Percentiles rank a stretch among this genome's conserved stretches.
Conservation (phyloP, 768 basidiomycete species). For the Pleurotus eryngii region DNA sequence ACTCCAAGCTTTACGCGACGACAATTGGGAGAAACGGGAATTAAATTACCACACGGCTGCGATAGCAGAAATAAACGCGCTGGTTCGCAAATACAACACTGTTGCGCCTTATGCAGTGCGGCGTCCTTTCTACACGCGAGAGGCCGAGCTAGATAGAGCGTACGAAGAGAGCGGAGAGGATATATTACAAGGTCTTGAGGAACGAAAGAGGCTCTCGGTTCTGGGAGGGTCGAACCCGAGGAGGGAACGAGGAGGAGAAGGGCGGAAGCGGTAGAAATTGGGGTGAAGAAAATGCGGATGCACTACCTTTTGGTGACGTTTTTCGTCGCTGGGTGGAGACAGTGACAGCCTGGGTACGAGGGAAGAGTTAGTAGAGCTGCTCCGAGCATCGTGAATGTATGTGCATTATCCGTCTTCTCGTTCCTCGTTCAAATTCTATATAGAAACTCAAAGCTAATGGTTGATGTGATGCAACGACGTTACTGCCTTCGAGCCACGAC, state of each 20-base stretch:
- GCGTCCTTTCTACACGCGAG: slow-evolving; percentile 52
- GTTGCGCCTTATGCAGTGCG: slow-evolving; percentile 79
- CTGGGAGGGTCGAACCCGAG: not conserved
- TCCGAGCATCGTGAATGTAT: slow-evolving; percentile 9
- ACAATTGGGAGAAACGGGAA: slow-evolving; percentile 70
- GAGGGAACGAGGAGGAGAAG: not conserved
- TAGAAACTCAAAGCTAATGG: too few relatives aligned
- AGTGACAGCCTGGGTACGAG: not conserved
- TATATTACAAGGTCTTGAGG: slow-evolving; percentile 40
- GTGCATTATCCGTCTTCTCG: too few relatives aligned
- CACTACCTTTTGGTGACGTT: not conserved
- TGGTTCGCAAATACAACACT: slow-evolving; percentile 77
- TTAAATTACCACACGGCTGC: slow-evolving; percentile 64
- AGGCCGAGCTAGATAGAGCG: slow-evolving; percentile 53
- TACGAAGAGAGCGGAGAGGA: slow-evolving; percentile 51
- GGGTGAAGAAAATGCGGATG: not conserved
- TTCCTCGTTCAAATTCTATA: too few relatives aligned
- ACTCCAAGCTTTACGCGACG: slow-evolving; percentile 50
- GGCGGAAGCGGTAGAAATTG: not conserved
- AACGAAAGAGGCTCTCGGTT: slow-evolving; percentile 15
- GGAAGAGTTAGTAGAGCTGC: not conserved
- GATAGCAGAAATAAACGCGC: slow-evolving; percentile 66
- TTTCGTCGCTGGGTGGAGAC: slow-evolving; percentile 8
- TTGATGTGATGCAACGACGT: too few relatives aligned
- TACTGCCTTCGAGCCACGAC: too few relatives aligned